Evolutionary conservation across 495 filamentous ascomycete species (phyloP), one percentile per base, ranked within the genome.

Genomic region (Aspergillus hancockii): DNA sequence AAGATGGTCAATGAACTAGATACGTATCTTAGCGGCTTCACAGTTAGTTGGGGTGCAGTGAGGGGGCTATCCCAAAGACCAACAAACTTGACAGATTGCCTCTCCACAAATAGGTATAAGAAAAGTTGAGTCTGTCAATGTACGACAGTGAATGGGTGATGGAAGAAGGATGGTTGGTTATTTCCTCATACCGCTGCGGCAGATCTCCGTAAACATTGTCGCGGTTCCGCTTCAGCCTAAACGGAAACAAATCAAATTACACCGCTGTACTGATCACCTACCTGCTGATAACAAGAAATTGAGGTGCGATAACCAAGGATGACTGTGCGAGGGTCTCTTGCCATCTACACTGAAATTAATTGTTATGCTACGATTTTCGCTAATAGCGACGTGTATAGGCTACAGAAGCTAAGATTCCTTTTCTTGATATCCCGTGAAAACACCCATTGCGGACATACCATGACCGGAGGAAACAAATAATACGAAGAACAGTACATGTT

Each of bases 1-100:
- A 23, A 54, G 23, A 30, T 30, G 23, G 8, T 36, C 18, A 23
- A 28, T 57, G 58, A 54, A 55, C 57, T 38, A 57, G 25, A 23
- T 25, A 55, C 22, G 32, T 40, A 40, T 40, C 36, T n/a, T n/a
- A n/a, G n/a, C n/a, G 12, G 16, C 10, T 40, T 4, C 10, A n/a
- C 19, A 47, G 21, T 7, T 23, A 2, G 13, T 21, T 23, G 19
- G 8, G 8, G 43, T 4, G 8, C 21, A 47, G 21, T 23, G 19
- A 47, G 3, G 16, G 16, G 14, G 16, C 3, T 16, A n/a, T 2
- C n/a, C 14, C n/a, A n/a, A 14, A 14, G 16, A 16, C 7, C 16
- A 41, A 14, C 13, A 41, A 18, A 2, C 38, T 12, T 41, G 16
- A 16, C 9, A 6, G 3, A 41, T 7, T 16, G 12, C 38, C 38